Conservation (phyloP, 768 basidiomycete species). For the Rhodotorula kratochvilovae region DNA sequence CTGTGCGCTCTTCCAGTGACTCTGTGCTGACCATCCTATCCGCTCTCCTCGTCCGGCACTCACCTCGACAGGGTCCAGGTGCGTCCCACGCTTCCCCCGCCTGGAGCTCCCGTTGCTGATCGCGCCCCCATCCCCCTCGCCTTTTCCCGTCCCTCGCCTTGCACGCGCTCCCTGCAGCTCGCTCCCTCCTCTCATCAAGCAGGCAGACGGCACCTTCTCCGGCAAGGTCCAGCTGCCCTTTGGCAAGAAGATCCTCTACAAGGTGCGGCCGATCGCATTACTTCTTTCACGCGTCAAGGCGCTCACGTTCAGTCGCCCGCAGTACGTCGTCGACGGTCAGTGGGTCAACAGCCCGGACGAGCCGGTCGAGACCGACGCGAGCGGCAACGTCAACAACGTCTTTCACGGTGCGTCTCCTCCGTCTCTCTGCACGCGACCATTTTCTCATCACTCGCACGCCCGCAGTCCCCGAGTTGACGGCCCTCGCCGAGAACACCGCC, state of each 20-base stretch:
- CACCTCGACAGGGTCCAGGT: neutral
- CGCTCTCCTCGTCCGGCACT: neutral
- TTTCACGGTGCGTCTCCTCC: constrained; percentile 33
- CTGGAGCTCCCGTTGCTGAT: constrained; percentile 5
- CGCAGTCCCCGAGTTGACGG: constrained; percentile 12
- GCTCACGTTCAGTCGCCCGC: neutral
- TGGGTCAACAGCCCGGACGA: constrained; percentile 59
- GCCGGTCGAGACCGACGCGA: constrained; percentile 60
- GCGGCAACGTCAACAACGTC: constrained; percentile 69
- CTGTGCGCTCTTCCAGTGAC: fast-evolving
- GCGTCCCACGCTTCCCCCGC: constrained; percentile 7
- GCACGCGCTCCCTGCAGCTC: constrained; percentile 53
- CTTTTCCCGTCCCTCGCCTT: neutral
- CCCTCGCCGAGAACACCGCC: neutral
- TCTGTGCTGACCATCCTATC: neutral
- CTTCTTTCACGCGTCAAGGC: neutral
- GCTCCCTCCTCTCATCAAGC: constrained; percentile 55
- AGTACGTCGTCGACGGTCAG: constrained; percentile 67
- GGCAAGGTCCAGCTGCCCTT: constrained; percentile 59
- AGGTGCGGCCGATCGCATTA: constrained; percentile 44
- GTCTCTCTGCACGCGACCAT: no score
- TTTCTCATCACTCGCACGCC: neutral
- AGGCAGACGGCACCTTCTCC: constrained; percentile 55
- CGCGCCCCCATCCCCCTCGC: neutral
- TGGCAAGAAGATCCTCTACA: constrained; percentile 64